Conservation (phyloP, 1,284 basidiomycete genomes). For the Cystobasidium sp. region DNA sequence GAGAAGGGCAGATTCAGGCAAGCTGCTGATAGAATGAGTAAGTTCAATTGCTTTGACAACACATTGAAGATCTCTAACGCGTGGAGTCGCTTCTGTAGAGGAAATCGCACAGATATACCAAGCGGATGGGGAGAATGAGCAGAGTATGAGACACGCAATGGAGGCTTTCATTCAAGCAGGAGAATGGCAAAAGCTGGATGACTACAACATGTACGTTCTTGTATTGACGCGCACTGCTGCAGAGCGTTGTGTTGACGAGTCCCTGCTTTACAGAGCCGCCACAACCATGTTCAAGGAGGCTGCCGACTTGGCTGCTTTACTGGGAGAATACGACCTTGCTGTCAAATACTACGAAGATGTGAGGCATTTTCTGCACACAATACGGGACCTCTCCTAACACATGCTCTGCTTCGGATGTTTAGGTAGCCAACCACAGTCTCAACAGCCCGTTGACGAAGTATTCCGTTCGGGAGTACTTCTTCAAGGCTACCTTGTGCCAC, state of each 20-base stretch:
- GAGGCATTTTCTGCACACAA: background rate
- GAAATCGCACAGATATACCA: slow-evolving; percentile 87
- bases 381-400: background rate
- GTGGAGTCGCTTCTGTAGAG: slow-evolving; percentile 42
- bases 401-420: slow-evolving; percentile 67
- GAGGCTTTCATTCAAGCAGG: slow-evolving; percentile 90
- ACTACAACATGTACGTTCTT: slow-evolving; percentile 82
- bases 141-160: slow-evolving; percentile 70
- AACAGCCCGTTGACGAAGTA: slow-evolving; percentile 90
- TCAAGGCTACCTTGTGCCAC: slow-evolving; percentile 83
- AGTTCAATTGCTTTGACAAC: slow-evolving; percentile 31
- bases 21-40: slow-evolving; percentile 96
- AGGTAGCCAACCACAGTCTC: slow-evolving; percentile 85
- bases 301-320: slow-evolving; percentile 88
- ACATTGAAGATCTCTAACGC: background rate
- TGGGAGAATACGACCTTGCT: slow-evolving; percentile 82
- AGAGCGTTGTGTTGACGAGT: background rate
- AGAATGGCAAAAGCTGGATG: slow-evolving; percentile 98
- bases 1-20: slow-evolving; percentile 90
- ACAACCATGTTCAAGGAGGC: slow-evolving; percentile 95
- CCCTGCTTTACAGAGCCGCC: slow-evolving; percentile 70
- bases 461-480: slow-evolving; percentile 97
- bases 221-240: background rate
- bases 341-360: slow-evolving; percentile 64
- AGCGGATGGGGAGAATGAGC: slow-evolving; percentile 67